These are phyloP conservation scores for Pyricularia grisea DNA, from an alignment of 2,329 filamentous ascomycete species.

Conservation along the genomic window DNA sequence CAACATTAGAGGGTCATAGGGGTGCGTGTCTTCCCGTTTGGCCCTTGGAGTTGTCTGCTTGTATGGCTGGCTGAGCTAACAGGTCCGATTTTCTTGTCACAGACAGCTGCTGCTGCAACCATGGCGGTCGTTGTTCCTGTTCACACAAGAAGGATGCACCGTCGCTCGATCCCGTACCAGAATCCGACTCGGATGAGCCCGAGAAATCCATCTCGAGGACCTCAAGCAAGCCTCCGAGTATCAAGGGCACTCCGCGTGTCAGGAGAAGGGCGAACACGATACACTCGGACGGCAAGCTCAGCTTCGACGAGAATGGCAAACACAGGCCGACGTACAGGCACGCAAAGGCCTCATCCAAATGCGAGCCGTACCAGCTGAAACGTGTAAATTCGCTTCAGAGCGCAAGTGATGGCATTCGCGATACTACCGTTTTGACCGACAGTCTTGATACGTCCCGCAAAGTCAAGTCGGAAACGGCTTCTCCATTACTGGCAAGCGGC, in stretches of 20 bases:
- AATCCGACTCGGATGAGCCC: constrained; percentile 50
- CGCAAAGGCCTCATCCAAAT: constrained; percentile 50
- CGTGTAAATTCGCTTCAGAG: constrained; percentile 50
- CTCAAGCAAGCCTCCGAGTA: constrained; percentile 13
- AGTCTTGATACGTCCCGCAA: constrained; percentile 30
- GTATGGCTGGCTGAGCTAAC: constrained; percentile 19
- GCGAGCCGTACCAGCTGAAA: constrained; percentile 50
- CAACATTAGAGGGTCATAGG: constrained; percentile 47
- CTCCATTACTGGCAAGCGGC: constrained; percentile 41
- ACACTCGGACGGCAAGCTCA: constrained; percentile 49
- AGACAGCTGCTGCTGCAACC: constrained; percentile 63
- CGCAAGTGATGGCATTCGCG: constrained; percentile 25
- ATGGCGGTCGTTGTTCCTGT: constrained; percentile 58
- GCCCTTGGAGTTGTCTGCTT: background rate
- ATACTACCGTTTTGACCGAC: constrained; percentile 28
- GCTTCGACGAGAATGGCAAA: constrained; percentile 54
- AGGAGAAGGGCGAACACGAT: constrained; percentile 45
- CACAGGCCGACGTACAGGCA: constrained; percentile 55
- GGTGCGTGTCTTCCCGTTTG: constrained; percentile 31
- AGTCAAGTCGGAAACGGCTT: constrained; percentile 53
- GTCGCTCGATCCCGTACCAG: constrained; percentile 52
- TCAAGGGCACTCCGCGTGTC: constrained; percentile 25
- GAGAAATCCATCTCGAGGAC: constrained; percentile 13
- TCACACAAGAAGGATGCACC: constrained; percentile 50
- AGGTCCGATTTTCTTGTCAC: constrained; percentile 14